Percentiles rank a stretch among this genome's conserved stretches.
These are phyloP conservation scores for Bertia moriformis DNA, from an alignment of 2,329 filamentous ascomycete species.

Conservation along the genomic window DNA sequence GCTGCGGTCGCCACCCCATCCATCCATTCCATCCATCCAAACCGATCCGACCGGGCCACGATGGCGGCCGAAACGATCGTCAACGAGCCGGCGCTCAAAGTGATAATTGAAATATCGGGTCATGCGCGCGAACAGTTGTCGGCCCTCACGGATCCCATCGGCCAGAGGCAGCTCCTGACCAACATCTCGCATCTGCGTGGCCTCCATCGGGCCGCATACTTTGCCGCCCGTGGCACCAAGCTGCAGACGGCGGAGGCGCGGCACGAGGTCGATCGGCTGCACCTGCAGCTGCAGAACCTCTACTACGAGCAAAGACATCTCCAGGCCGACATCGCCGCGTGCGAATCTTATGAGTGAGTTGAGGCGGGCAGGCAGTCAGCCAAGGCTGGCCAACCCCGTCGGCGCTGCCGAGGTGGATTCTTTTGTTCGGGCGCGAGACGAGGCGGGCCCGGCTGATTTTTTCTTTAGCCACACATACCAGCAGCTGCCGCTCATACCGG, in stretches of 20 bases:
- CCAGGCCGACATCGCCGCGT: constrained; percentile 76
- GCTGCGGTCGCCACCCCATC: no score
- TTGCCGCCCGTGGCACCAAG: constrained; percentile 75
- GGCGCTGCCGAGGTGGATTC: background rate
- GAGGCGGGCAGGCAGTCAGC: constrained; percentile 1
- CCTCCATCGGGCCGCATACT: constrained; percentile 67
- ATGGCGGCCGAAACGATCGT: constrained; percentile 29
- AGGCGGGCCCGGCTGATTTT: background rate
- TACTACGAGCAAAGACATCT: constrained; percentile 92
- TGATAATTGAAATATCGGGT: constrained; percentile 59
- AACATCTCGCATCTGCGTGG: constrained; percentile 69
- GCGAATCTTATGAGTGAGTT: constrained; percentile 78
- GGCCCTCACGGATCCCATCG: constrained; percentile 39
- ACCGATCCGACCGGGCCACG: no score
- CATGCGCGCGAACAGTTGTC: constrained; percentile 61
- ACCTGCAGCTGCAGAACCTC: constrained; percentile 85
- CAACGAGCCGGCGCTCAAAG: constrained; percentile 47
- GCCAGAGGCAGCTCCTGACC: constrained; percentile 65
- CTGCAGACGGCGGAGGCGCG: constrained; percentile 71
- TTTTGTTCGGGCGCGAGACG: background rate
- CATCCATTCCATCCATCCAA: no score
- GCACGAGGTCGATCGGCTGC: constrained; percentile 79
- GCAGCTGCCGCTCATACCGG: constrained; percentile 68
- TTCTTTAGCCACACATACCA: constrained; percentile 67
- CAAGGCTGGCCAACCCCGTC: background rate